These are phyloP conservation scores for Coemansia aciculifera DNA, from an alignment of 192 early-diverging fungal species.

Conservation along the genomic window DNA sequence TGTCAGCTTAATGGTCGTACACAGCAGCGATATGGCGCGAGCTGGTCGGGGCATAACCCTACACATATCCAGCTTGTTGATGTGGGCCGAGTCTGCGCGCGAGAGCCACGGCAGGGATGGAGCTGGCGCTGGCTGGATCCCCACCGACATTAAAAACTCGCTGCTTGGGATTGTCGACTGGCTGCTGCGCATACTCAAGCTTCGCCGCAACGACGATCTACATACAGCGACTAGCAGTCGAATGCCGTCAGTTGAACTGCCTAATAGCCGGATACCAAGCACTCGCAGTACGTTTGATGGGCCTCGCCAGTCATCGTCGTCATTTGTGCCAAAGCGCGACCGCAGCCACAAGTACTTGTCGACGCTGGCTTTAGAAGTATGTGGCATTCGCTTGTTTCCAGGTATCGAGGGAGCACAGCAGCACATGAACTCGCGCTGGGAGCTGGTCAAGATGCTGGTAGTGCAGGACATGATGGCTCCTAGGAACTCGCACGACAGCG, in stretches of 20 bases:
- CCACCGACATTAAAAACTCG: constrained; percentile 26
- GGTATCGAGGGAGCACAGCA: constrained; percentile 43
- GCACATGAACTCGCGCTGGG: constrained; percentile 55
- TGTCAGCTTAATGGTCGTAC: constrained; percentile 38
- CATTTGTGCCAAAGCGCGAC: constrained; percentile 15
- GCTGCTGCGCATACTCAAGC: constrained; percentile 26
- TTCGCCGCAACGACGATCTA: constrained; percentile 12
- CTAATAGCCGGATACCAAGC: neutral
- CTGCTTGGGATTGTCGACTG: constrained; percentile 32
- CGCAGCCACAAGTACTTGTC: constrained; percentile 46
- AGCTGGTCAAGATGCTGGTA: constrained; percentile 53
- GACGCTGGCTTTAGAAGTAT: constrained; percentile 40
- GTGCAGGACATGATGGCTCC: constrained; percentile 35
- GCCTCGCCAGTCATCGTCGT: neutral
- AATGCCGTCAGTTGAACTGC: neutral
- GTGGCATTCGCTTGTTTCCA: constrained; percentile 34
- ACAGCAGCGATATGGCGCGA: constrained; percentile 44
- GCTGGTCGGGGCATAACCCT: constrained; percentile 49
- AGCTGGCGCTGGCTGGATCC: constrained; percentile 20
- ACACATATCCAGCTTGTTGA: constrained; percentile 29
- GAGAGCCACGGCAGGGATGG: constrained; percentile 17
- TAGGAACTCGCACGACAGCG: constrained; percentile 23
- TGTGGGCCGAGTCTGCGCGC: constrained; percentile 53
- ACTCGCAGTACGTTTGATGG: neutral
- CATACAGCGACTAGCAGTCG: neutral